Evolutionary conservation across 768 basidiomycete species (phyloP), one percentile per base, ranked within the genome.

Genomic region (Strobilomyces dryophilus): DNA sequence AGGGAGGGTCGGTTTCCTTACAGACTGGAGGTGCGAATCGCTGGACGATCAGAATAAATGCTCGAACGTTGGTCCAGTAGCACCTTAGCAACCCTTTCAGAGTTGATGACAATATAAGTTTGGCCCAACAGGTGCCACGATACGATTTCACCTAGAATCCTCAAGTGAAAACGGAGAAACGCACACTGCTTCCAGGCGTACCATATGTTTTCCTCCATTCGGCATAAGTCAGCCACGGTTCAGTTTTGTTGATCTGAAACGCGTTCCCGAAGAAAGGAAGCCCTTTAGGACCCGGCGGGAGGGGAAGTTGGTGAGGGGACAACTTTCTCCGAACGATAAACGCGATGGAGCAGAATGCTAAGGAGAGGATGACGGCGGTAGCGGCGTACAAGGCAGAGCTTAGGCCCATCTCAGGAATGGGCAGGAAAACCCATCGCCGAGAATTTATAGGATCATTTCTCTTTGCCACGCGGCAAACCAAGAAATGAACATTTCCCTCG

Each of bases 181-280:
- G 34, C 29, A 43, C n/a, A 9, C 9, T 32, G 14, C 5, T 15
- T 31, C 18, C n/a, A 44, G 21, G 8, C 67, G 6, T 42, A 73
- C 71, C 71, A 31, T 70, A 69, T 21, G 36, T 18, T 44, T 60
- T 55, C 34, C 60, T 61, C 72, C 72, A 73, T 24, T 67, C 61
- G 21, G 42, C 31, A 29, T 65, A 73, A 0, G 67, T 66, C 45
- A 71, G 18, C 71, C 71, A 73, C 11, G 69, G 68, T 15, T 58
- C 55, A 9, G 36, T 34, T 18, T 54, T 57, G 26, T 66, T 64
- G 21, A 71, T 56, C 39, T 64, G 56, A 42, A 63, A 52, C 24
- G 60, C 54, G 29, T 54, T 65, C 11, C 70, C 69, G 35, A 70
- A 42, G 17, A 65, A 26, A 4, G 68, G 70, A 4, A 66, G 47